Evolutionary conservation across 352 stramenopile genomes (phyloP).

Genomic region (Phytophthora citricola): DNA sequence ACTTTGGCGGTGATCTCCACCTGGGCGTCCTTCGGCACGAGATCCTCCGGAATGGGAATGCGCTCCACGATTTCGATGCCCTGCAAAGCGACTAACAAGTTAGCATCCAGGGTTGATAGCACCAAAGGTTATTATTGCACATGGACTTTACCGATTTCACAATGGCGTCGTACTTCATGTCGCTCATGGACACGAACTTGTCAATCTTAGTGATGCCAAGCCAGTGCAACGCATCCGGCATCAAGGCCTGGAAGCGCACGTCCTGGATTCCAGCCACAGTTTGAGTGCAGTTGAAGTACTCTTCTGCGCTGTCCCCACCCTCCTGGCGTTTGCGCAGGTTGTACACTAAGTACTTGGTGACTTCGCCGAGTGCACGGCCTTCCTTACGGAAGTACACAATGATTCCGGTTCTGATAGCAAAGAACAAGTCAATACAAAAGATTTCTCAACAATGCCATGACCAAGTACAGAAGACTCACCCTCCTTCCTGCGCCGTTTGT

Average conservation of each 20-base stretch:
- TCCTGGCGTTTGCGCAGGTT: slow-evolving; percentile 99
- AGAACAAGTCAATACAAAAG: slow-evolving; percentile 9
- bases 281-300: slow-evolving; percentile 99
- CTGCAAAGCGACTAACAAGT: slow-evolving; percentile 28
- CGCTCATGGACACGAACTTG: slow-evolving; percentile 97
- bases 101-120: slow-evolving; percentile 5
- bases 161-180: slow-evolving; percentile 99
- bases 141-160: slow-evolving; percentile 87
- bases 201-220: slow-evolving; percentile 95
- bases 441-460: not conserved
- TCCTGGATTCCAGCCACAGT: slow-evolving; percentile 98
- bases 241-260: slow-evolving; percentile 98
- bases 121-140: not conserved
- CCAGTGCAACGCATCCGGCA: slow-evolving; percentile 99
- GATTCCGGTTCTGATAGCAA: slow-evolving; percentile 83
- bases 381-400: slow-evolving; percentile 99
- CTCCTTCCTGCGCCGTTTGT: slow-evolving; percentile 96
- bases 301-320: slow-evolving; percentile 95
- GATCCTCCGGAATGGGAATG: slow-evolving; percentile 97
- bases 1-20: slow-evolving; percentile 99
- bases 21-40: slow-evolving; percentile 97
- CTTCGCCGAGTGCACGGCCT: slow-evolving; percentile 96
- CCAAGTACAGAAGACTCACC: slow-evolving; percentile 48
- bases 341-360: slow-evolving; percentile 99
- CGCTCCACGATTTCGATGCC: slow-evolving; percentile 99